These are phyloP conservation scores for Agaricus bisporus DNA, from an alignment of 768 basidiomycete species.

Conservation along the genomic window DNA sequence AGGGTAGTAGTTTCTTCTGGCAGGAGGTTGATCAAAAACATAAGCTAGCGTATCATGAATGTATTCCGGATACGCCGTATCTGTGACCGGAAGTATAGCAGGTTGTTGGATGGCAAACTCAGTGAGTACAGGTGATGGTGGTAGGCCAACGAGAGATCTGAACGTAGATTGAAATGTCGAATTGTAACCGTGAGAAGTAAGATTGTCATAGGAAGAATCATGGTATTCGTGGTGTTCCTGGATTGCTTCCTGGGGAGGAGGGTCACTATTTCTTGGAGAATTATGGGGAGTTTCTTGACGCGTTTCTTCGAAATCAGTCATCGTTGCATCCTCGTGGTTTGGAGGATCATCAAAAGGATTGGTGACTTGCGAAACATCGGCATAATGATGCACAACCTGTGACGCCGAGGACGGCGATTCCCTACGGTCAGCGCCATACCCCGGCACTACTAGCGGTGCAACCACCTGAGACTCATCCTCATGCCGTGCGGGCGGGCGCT, in stretches of 20 bases:
- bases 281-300: not conserved
- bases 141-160: not conserved
- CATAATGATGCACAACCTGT: not conserved
- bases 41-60: constrained; percentile 1
- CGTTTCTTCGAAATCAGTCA: not conserved
- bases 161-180: not conserved
- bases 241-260: not conserved
- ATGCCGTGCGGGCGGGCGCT: not conserved
- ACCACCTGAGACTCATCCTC: not conserved
- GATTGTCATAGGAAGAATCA: not conserved
- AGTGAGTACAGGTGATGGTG: not conserved
- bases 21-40: not conserved
- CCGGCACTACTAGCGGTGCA: not conserved
- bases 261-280: not conserved
- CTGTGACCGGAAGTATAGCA: not conserved
- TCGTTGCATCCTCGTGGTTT: not conserved
- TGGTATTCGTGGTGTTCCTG: not conserved
- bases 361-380: not conserved
- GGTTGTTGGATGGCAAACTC: not conserved
- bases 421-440: not conserved
- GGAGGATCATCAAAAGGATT: not conserved
- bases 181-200: not conserved
- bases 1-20: not conserved
- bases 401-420: not conserved
- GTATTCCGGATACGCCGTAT: constrained; percentile 1